Conservation (phyloP, 371 early-diverging fungal species). For the Rhizopus stolonifer region DNA sequence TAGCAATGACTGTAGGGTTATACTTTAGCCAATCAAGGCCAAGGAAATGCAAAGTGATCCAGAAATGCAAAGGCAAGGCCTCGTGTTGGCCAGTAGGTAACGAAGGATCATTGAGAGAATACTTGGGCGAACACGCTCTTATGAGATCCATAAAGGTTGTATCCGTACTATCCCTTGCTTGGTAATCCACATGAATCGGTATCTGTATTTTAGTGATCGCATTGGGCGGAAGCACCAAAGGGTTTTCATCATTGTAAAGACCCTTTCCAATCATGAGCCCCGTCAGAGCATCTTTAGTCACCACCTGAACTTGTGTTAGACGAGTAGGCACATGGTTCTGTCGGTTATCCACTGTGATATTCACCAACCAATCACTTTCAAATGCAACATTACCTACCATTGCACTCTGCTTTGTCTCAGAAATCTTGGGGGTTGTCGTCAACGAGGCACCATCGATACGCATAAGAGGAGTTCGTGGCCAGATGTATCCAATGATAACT, state of each 20-base stretch:
- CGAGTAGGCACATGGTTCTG: slow-evolving; percentile 42
- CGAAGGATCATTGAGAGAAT: neutral
- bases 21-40: slow-evolving; percentile 34
- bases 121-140: slow-evolving; percentile 30
- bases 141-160: slow-evolving; percentile 28
- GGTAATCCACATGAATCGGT: slow-evolving; percentile 32
- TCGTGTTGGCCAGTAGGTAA: slow-evolving; percentile 12
- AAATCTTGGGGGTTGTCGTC: slow-evolving; percentile 31
- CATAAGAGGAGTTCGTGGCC: slow-evolving; percentile 49
- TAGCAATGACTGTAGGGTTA: slow-evolving; percentile 32
- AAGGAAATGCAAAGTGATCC: slow-evolving; percentile 32
- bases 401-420: slow-evolving; percentile 36
- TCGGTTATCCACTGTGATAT: slow-evolving; percentile 42
- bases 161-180: slow-evolving; percentile 31
- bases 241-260: slow-evolving; percentile 17
- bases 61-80: slow-evolving; percentile 29
- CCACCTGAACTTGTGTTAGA: slow-evolving; percentile 24
- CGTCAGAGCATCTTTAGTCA: slow-evolving; percentile 44
- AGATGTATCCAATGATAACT: slow-evolving; percentile 28
- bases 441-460: slow-evolving; percentile 47
- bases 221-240: slow-evolving; percentile 24
- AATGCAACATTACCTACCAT: slow-evolving; percentile 46
- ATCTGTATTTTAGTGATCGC: slow-evolving; percentile 36
- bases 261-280: slow-evolving; percentile 43
- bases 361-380: slow-evolving; percentile 48